phyloP scores from a whole-genome alignment of 2,329 filamentous ascomycete species.

The Ceratocystis colombiana region DNA sequence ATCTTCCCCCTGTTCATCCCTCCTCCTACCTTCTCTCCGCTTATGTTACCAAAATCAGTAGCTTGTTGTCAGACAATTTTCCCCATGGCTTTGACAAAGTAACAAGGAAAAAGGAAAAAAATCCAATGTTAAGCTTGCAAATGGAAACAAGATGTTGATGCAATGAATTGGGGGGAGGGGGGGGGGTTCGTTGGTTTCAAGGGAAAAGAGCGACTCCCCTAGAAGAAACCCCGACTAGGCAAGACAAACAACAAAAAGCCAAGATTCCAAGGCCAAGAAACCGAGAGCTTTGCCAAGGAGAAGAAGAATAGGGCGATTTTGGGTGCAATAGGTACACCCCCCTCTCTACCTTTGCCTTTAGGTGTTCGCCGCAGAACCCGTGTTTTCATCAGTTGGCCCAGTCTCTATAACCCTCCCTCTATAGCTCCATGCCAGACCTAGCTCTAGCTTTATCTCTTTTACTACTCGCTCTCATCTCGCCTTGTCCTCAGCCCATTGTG shows the following conservation, averaged over 20 bases:
- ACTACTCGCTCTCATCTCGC: no score
- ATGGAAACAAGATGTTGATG: conserved; percentile 11
- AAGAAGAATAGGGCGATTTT: no score
- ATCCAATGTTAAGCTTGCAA: not conserved
- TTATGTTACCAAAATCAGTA: conserved; percentile 4
- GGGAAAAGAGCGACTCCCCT: not conserved
- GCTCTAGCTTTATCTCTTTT: no score
- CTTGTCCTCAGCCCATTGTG: no score
- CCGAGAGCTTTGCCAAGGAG: no score
- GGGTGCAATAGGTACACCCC: no score
- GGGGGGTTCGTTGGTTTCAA: not conserved
- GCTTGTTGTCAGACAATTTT: conserved; percentile 2
- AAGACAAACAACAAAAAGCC: not conserved
- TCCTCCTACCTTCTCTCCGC: not conserved
- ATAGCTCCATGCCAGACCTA: no score
- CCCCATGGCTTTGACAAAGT: not conserved
- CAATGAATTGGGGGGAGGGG: not conserved
- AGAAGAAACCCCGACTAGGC: not conserved
- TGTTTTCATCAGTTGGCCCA: no score
- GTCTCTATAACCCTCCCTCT: no score
- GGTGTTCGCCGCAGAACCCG: no score
- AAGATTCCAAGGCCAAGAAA: not conserved
- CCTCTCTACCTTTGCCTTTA: no score
- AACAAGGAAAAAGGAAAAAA: not conserved
- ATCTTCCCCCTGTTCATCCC: not conserved